phyloP scores from a whole-genome alignment of 352 stramenopile species.

The Phytophthora constricta region DNA sequence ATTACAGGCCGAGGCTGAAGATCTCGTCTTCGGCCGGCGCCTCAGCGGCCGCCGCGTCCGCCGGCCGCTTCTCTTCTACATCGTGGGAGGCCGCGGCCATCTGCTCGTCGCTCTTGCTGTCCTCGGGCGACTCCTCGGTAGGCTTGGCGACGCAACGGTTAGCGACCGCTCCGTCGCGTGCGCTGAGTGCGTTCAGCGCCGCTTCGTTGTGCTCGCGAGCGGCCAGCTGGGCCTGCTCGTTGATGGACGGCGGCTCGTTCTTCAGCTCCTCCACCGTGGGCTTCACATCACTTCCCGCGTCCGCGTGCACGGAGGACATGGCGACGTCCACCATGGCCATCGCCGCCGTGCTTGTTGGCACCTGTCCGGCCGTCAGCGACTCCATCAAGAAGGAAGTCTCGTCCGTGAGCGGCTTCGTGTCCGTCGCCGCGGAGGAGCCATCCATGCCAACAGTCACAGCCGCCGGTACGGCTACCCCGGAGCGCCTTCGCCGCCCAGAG shows the following conservation, averaged over 20 bases:
- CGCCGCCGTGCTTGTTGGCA: slow-evolving; percentile 16
- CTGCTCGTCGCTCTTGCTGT: slow-evolving; percentile 14
- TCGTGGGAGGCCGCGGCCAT: slow-evolving; percentile 1
- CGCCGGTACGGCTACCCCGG: slow-evolving; percentile 9
- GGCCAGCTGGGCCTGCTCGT: slow-evolving; percentile 50
- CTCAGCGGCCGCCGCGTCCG: background rate
- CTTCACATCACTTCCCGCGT: slow-evolving; percentile 11
- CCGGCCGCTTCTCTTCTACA: slow-evolving; percentile 7
- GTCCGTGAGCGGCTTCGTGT: slow-evolving; percentile 21
- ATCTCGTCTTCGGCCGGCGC: slow-evolving; percentile 71
- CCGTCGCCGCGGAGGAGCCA: slow-evolving; percentile 8
- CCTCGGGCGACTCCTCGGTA: slow-evolving; percentile 11
- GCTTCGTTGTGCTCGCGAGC: slow-evolving; percentile 49
- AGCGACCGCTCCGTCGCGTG: slow-evolving; percentile 29
- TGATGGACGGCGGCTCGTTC: slow-evolving; percentile 44
- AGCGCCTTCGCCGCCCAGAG: slow-evolving; percentile 1
- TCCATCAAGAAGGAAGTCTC: slow-evolving; percentile 43
- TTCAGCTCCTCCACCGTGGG: slow-evolving; percentile 36
- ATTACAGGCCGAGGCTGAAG: slow-evolving; percentile 81
- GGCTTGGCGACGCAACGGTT: slow-evolving; percentile 31
- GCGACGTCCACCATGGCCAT: slow-evolving; percentile 23
- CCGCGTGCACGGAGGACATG: background rate
- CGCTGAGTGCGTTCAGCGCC: slow-evolving; percentile 19
- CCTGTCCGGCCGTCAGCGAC: slow-evolving; percentile 24
- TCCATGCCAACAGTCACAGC: slow-evolving; percentile 13